Conservation (phyloP, 2,329 filamentous ascomycete species). For the Pyricularia pennisetigena region DNA sequence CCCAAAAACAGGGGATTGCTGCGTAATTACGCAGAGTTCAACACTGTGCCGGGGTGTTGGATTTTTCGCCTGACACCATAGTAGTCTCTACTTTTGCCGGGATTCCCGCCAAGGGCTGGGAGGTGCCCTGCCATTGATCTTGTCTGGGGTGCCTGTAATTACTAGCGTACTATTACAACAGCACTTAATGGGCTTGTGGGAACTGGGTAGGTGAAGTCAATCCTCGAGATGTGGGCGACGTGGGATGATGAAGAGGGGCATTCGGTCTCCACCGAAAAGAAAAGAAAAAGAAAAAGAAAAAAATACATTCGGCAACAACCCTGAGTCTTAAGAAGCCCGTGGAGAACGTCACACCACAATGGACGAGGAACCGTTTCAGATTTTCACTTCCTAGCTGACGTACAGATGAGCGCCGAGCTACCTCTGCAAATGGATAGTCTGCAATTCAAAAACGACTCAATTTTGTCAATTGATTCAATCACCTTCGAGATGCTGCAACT, state of each 20-base stretch:
- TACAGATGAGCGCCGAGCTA: background rate
- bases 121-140: background rate
- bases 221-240: background rate
- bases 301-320: background rate
- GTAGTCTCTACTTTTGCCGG: background rate
- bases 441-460: background rate
- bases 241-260: background rate
- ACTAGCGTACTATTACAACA: background rate
- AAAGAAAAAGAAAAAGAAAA: background rate
- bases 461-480: background rate
- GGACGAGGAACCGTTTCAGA: background rate
- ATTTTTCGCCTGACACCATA: too few relatives aligned
- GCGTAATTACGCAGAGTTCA: too few relatives aligned
- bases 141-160: background rate
- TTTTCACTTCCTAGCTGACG: background rate
- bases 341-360: background rate
- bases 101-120: slow-evolving; percentile 16
- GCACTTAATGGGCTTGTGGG: background rate
- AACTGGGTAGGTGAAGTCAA: background rate
- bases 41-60: too few relatives aligned
- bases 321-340: background rate
- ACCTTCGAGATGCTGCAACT: background rate
- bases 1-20: too few relatives aligned
- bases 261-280: background rate
- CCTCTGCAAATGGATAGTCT: background rate